phyloP scores from a whole-genome alignment of 345 rosid species.

The Gossypium arboreum region DNA sequence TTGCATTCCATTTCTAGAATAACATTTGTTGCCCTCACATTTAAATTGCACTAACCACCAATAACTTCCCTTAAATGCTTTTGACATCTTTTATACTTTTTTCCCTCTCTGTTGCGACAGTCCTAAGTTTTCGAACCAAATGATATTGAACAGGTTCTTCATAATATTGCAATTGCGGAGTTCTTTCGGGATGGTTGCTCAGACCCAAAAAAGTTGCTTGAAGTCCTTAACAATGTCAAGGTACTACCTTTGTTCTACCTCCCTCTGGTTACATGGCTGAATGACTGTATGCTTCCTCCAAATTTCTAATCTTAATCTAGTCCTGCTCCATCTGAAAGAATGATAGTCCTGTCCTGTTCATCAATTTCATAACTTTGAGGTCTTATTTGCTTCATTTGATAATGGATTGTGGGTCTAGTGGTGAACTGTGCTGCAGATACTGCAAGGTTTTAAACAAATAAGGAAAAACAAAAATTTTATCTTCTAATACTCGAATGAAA shows the following conservation, averaged over 20 bases:
- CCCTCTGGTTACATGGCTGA: neutral
- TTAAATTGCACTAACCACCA: neutral
- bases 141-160: constrained; percentile 57
- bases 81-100: neutral
- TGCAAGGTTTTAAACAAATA: neutral
- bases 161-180: constrained; percentile 83
- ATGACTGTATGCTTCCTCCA: neutral
- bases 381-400: neutral
- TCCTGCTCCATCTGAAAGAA: neutral
- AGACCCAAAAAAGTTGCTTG: constrained; percentile 67
- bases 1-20: constrained; percentile 5
- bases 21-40: neutral
- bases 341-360: neutral
- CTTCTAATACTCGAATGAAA: neutral
- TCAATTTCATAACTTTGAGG: neutral
- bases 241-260: constrained; percentile 30
- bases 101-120: neutral
- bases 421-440: neutral
- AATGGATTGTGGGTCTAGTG: neutral
- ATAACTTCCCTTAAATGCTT: neutral
- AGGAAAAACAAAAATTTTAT: neutral
- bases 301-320: neutral
- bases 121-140: constrained; percentile 20
- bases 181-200: constrained; percentile 70
- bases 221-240: constrained; percentile 66